A percentile compares a stretch with the other conserved stretches of the same genome.
These are phyloP conservation scores for Melanogaster broomeanus DNA, from an alignment of 768 basidiomycete species.

Conservation along the genomic window DNA sequence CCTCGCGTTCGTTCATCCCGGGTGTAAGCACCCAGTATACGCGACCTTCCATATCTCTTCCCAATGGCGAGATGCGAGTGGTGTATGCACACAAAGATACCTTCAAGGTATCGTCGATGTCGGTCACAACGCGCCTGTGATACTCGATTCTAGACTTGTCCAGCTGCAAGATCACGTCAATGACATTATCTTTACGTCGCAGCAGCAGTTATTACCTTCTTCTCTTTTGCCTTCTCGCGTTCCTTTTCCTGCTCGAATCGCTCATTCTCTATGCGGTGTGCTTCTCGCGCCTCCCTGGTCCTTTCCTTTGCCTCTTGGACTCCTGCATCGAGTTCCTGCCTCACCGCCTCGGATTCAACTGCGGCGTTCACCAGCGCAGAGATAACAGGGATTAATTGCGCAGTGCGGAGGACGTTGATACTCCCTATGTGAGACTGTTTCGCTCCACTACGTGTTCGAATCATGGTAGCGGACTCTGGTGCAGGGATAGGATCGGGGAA, in stretches of 20 bases:
- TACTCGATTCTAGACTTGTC: conserved; percentile 44
- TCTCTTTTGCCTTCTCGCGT: conserved; percentile 52
- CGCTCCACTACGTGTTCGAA: conserved; percentile 49
- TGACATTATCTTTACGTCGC: neutral
- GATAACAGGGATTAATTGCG: conserved; percentile 70
- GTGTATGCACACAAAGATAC: conserved; percentile 46
- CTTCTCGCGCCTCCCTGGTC: conserved; percentile 52
- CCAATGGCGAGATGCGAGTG: conserved; percentile 61
- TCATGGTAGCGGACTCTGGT: conserved; percentile 40
- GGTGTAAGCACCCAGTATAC: conserved; percentile 69
- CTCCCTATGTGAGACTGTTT: conserved; percentile 26
- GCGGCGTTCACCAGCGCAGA: conserved; percentile 56
- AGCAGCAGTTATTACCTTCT: conserved; percentile 12
- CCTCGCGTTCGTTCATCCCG: conserved; percentile 56
- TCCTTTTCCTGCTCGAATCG: conserved; percentile 40
- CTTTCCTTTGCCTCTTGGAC: conserved; percentile 56
- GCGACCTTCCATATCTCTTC: conserved; percentile 67
- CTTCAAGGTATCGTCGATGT: conserved; percentile 58
- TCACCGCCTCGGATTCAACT: conserved; percentile 47
- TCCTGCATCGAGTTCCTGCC: conserved; percentile 64
- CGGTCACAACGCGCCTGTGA: conserved; percentile 51
- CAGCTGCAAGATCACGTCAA: conserved; percentile 28
- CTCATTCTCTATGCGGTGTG: conserved; percentile 34
- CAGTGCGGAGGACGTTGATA: conserved; percentile 43
- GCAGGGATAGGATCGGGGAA: conserved; percentile 66